Evolutionary conservation across 2,329 filamentous ascomycete species (phyloP).

Genomic region (Lasiodiplodia sp.): DNA sequence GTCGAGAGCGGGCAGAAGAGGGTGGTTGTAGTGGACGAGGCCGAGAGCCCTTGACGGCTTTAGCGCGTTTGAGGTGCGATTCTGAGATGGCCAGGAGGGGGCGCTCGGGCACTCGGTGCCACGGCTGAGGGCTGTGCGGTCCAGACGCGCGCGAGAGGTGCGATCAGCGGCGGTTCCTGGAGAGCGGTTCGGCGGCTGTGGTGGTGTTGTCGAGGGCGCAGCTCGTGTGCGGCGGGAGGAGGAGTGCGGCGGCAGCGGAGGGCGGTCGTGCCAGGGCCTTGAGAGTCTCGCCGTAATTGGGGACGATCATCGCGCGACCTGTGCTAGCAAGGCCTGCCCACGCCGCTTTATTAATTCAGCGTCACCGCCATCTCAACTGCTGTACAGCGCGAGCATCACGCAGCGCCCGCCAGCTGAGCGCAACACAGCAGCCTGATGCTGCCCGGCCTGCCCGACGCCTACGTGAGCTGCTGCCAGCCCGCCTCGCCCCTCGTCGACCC

Average conservation of each 20-base stretch:
- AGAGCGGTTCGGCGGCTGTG: background rate
- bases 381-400: constrained; percentile 1
- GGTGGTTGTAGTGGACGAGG: constrained; percentile 22
- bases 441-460: background rate
- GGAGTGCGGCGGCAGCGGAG: constrained; percentile 24
- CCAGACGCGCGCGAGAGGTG: constrained; percentile 4
- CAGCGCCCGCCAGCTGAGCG: background rate
- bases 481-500: background rate
- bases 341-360: constrained; percentile 4
- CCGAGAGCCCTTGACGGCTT: constrained; percentile 20
- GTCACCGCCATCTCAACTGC: constrained; percentile 23
- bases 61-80: constrained; percentile 25
- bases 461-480: constrained; percentile 5
- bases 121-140: constrained; percentile 19
- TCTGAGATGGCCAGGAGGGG: constrained; percentile 28
- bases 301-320: constrained; percentile 22
- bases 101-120: constrained; percentile 24
- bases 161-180: constrained; percentile 5
- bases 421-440: background rate
- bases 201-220: background rate
- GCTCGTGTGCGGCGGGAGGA: constrained; percentile 13
- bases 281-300: constrained; percentile 10
- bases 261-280: constrained; percentile 17
- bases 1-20: constrained; percentile 11
- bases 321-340: constrained; percentile 22